Conservation (phyloP, 768 basidiomycete genomes). For the Suillus ampliporus region DNA sequence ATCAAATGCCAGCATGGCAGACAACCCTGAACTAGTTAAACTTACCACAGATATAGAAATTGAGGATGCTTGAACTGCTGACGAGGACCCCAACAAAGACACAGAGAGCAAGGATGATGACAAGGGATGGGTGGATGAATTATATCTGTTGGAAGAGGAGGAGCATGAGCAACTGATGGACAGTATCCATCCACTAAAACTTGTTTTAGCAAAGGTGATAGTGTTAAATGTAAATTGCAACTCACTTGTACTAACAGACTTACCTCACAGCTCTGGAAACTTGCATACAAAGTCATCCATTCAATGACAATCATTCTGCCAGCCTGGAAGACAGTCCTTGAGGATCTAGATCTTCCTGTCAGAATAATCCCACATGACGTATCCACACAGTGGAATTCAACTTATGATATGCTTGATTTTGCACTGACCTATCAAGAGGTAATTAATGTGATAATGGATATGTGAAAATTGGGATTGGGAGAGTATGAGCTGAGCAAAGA, state of each 20-base stretch:
- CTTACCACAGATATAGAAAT: background rate
- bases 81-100: background rate
- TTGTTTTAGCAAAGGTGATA: conserved; percentile 11
- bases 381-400: background rate
- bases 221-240: background rate
- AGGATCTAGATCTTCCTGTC: conserved; percentile 11
- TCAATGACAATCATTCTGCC: conserved; percentile 31
- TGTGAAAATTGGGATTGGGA: background rate
- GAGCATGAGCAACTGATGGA: conserved; percentile 14
- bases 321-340: conserved; percentile 21
- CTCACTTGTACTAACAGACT: background rate
- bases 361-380: conserved; percentile 19
- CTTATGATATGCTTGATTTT: conserved; percentile 27
- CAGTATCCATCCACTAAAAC: conserved; percentile 11
- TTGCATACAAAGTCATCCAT: conserved; percentile 23
- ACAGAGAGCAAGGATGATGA: conserved; percentile 15
- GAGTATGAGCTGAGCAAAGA: background rate
- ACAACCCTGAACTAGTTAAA: background rate
- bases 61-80: background rate
- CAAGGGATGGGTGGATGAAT: conserved; percentile 24
- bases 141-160: conserved; percentile 9
- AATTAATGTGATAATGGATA: conserved; percentile 26
- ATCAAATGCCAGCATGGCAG: too few relatives aligned
- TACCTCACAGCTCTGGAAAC: conserved; percentile 22
- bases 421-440: conserved; percentile 26